phyloP scores from a whole-genome alignment of 768 basidiomycete species.

The Cystobasidium tubakii region DNA sequence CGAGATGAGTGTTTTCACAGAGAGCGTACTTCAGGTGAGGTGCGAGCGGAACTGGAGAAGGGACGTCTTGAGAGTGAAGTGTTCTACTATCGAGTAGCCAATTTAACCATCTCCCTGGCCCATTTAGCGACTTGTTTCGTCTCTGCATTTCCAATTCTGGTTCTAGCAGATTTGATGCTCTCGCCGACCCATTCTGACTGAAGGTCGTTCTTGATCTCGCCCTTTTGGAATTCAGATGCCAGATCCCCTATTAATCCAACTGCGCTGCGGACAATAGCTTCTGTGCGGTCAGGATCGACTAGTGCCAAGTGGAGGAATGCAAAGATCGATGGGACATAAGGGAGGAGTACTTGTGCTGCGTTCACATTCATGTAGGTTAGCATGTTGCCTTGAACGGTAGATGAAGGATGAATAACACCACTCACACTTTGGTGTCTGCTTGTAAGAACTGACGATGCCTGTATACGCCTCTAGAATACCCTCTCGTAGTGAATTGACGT shows the following conservation, averaged over 20 bases:
- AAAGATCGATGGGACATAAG: constrained; percentile 67
- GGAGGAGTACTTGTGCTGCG: constrained; percentile 57
- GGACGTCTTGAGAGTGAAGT: too few species aligned
- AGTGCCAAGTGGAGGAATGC: constrained; percentile 70
- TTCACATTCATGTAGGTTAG: too few species aligned
- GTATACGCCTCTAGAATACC: constrained; percentile 96
- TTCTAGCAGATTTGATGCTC: constrained; percentile 63
- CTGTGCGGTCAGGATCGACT: constrained; percentile 74
- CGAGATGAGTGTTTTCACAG: too few species aligned
- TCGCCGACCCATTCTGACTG: constrained; percentile 71
- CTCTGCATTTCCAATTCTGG: constrained; percentile 63
- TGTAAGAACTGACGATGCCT: constrained; percentile 83
- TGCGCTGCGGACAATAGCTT: constrained; percentile 65
- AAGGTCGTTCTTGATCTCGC: constrained; percentile 72
- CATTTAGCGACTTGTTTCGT: constrained; percentile 85
- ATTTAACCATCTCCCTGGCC: constrained; percentile 70
- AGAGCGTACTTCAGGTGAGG: too few species aligned
- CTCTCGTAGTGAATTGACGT: constrained; percentile 80
- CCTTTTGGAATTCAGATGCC: constrained; percentile 75
- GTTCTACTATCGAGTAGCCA: background rate
- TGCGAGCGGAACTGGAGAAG: too few species aligned
- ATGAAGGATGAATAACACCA: constrained; percentile 27
- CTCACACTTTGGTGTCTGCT: constrained; percentile 71
- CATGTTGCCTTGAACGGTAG: too few species aligned
- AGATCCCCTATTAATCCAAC: constrained; percentile 89